phyloP scores from a whole-genome alignment of 2,329 filamentous ascomycete genomes.

The Gremmenia infestans region DNA sequence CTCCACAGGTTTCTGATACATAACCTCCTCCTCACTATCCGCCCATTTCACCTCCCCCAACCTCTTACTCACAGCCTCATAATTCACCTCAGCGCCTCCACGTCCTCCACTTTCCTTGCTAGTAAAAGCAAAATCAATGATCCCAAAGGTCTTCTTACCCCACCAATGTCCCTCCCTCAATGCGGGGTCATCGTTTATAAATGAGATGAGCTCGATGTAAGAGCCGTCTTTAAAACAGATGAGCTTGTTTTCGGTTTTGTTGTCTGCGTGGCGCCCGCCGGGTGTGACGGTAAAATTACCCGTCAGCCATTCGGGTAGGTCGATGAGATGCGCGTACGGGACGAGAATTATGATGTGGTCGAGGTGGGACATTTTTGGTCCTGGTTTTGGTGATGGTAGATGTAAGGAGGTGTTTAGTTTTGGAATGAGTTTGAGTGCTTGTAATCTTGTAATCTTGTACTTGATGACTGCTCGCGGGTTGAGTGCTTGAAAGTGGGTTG shows the following conservation, averaged over 20 bases:
- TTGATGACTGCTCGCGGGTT: too few species aligned
- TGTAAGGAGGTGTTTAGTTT: too few species aligned
- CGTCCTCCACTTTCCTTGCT: conserved; percentile 24
- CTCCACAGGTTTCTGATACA: conserved; percentile 43
- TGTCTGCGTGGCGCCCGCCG: conserved; percentile 58
- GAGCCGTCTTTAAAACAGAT: conserved; percentile 58
- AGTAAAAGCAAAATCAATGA: conserved; percentile 59
- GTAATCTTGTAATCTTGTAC: too few species aligned
- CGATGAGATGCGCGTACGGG: conserved; percentile 42
- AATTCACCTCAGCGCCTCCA: conserved; percentile 37
- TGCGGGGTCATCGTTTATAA: conserved; percentile 29
- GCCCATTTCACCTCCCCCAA: conserved; percentile 6
- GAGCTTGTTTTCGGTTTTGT: conserved; percentile 56
- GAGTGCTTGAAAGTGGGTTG: too few species aligned
- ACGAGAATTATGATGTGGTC: conserved; percentile 64
- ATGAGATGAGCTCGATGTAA: conserved; percentile 51
- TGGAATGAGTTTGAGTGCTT: too few species aligned
- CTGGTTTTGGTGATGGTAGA: neutral
- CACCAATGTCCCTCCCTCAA: conserved; percentile 48
- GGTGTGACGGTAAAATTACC: conserved; percentile 52
- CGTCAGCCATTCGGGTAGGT: conserved; percentile 46
- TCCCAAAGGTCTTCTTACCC: conserved; percentile 46
- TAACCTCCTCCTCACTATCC: conserved; percentile 31
- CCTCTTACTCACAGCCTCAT: conserved; percentile 8
- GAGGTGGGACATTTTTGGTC: conserved; percentile 29